Conservation (phyloP, 2,329 filamentous ascomycete species). For the Colletotrichum sp. region DNA sequence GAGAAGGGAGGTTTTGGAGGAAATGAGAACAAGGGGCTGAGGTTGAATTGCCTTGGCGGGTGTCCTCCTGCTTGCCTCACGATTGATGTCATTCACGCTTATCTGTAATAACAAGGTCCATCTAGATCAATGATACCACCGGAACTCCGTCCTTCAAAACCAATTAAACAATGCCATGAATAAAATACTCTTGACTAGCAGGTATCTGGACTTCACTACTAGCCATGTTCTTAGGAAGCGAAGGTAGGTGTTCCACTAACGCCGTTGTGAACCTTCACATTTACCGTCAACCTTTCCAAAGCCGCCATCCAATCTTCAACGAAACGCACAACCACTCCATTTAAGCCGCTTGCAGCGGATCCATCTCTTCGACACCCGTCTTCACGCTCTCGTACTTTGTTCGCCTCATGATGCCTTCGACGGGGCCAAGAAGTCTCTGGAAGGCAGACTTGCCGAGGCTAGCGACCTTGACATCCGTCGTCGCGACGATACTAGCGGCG, state of each 20-base stretch:
- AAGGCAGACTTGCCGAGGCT: slow-evolving; percentile 93
- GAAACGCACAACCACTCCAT: slow-evolving; percentile 16
- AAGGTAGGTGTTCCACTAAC: slow-evolving; percentile 34
- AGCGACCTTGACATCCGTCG: slow-evolving; percentile 90
- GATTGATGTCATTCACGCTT: not conserved
- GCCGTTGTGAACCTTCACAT: slow-evolving; percentile 16
- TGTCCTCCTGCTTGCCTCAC: not conserved
- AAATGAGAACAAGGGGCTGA: slow-evolving; percentile 44
- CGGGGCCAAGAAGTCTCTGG: slow-evolving; percentile 88
- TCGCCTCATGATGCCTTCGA: slow-evolving; percentile 92
- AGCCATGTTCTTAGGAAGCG: slow-evolving; percentile 37
- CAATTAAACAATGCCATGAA: not conserved
- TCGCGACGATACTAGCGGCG: slow-evolving; percentile 85
- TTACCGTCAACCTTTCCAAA: slow-evolving; percentile 7
- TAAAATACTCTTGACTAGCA: slow-evolving; percentile 23
- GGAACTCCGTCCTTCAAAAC: not conserved
- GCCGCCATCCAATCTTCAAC: slow-evolving; percentile 11
- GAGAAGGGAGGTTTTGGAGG: slow-evolving; percentile 68
- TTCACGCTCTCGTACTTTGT: slow-evolving; percentile 67
- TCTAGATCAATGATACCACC: slow-evolving; percentile 6
- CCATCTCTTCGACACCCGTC: slow-evolving; percentile 69
- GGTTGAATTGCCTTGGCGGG: not conserved
- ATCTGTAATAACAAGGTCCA: not conserved
- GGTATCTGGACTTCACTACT: slow-evolving; percentile 37
- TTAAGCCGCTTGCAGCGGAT: slow-evolving; percentile 59